Evolutionary conservation across 352 stramenopile genomes (phyloP).

Genomic region (Albugo candida): DNA sequence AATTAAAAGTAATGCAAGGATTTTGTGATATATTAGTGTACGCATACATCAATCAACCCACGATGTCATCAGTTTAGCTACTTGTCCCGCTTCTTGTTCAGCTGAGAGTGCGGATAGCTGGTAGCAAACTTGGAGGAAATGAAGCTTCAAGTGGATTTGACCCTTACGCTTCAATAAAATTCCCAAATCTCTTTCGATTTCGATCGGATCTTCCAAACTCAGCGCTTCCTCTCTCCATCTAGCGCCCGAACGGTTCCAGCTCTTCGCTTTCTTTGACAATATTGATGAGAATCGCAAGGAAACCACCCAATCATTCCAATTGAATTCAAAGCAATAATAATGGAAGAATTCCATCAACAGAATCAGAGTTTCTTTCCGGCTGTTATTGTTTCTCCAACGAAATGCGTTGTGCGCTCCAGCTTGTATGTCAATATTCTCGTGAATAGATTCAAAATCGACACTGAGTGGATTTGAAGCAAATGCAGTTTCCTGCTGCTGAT

Average conservation of each 20-base stretch:
- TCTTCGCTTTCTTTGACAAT: slow-evolving; percentile 22
- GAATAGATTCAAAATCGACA: not conserved
- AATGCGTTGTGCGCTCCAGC: not conserved
- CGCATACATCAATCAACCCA: too few species aligned
- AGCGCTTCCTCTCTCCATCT: slow-evolving; percentile 21
- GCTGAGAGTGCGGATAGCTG: too few species aligned
- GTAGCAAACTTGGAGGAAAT: too few species aligned
- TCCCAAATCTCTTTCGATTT: slow-evolving; percentile 47
- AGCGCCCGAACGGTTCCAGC: slow-evolving; percentile 11
- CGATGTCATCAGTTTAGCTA: too few species aligned
- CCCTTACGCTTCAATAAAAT: slow-evolving; percentile 28
- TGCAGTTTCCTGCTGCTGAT: slow-evolving; percentile 8
- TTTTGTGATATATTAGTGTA: too few species aligned
- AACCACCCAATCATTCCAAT: slow-evolving; percentile 40
- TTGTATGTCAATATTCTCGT: not conserved
- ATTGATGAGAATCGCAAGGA: slow-evolving; percentile 18
- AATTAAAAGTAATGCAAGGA: too few species aligned
- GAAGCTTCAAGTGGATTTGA: too few species aligned
- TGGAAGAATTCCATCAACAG: slow-evolving; percentile 42
- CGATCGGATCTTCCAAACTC: slow-evolving; percentile 63
- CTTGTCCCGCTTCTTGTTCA: too few species aligned
- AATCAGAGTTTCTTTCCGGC: not conserved
- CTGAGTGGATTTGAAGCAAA: slow-evolving; percentile 1
- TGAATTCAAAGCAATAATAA: slow-evolving; percentile 55
- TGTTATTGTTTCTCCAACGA: not conserved